These are phyloP conservation scores for Quercus mongolica DNA, from an alignment of 306 rosid species.

Conservation along the genomic window DNA sequence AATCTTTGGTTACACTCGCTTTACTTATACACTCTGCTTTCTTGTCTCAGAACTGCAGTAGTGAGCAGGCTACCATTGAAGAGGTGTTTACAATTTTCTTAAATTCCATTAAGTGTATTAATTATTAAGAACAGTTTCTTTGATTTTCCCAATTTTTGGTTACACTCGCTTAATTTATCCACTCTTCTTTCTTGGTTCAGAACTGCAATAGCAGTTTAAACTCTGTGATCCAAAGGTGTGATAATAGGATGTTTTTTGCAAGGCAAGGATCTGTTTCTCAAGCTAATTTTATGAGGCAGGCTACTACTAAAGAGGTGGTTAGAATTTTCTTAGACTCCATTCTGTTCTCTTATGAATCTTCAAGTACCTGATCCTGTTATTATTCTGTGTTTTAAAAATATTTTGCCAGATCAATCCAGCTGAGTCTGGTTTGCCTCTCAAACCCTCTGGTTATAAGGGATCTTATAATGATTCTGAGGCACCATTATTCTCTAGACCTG, in stretches of 20 bases:
- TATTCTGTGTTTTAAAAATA: background rate
- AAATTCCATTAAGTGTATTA: background rate
- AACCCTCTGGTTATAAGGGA: conserved; percentile 31
- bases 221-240: conserved; percentile 48
- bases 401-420: conserved; percentile 39
- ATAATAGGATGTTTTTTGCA: conserved; percentile 52
- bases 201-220: conserved; percentile 50
- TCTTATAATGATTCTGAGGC: conserved; percentile 30
- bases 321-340: background rate
- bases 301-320: conserved; percentile 48
- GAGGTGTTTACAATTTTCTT: conserved; percentile 37
- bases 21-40: background rate
- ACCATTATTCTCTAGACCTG: conserved; percentile 62
- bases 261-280: conserved; percentile 61
- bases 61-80: conserved; percentile 35
- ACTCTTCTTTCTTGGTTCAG: conserved; percentile 24
- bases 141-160: background rate
- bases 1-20: background rate
- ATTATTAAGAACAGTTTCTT: background rate
- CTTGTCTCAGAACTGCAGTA: conserved; percentile 51
- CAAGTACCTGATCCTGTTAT: background rate
- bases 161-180: background rate
- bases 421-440: conserved; percentile 24
- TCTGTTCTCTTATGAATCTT: background rate
- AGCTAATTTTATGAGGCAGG: conserved; percentile 63